Conservation (phyloP, 179 eudicot species). For the Silene noctiflora region DNA sequence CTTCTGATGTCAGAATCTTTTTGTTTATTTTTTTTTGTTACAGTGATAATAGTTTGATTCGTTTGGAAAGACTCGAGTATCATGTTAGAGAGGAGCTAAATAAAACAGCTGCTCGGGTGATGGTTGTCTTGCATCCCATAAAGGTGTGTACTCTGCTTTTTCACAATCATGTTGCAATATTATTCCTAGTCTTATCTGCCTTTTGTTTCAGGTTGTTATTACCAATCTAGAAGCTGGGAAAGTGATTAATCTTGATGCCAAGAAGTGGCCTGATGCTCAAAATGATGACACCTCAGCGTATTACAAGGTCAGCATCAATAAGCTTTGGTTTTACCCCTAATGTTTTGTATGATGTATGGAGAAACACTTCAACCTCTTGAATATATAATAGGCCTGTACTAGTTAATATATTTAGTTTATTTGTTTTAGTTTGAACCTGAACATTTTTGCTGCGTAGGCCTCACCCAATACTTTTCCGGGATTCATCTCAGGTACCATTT, state of each 20-base stretch:
- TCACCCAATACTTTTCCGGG: conserved; percentile 4
- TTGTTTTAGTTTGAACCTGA: not conserved
- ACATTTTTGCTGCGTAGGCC: not conserved
- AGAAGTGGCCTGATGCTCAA: conserved; percentile 96
- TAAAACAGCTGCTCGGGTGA: conserved; percentile 67
- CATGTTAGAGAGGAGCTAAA: conserved; percentile 90
- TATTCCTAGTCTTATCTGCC: conserved; percentile 16
- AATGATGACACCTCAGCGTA: conserved; percentile 55
- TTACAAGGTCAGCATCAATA: conserved; percentile 54
- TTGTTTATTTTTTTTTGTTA: conserved; percentile 8
- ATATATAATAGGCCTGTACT: not conserved
- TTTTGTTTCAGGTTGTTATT: conserved; percentile 61
- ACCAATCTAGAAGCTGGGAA: conserved; percentile 75
- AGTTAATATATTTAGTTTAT: not conserved
- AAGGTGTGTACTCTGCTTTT: conserved; percentile 51
- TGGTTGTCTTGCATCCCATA: conserved; percentile 84
- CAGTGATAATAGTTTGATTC: conserved; percentile 87
- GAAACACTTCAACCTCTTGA: not conserved
- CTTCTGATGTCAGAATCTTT: not conserved
- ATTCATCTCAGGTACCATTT: conserved; percentile 61
- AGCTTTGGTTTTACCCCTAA: too few species aligned
- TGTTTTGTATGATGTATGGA: not conserved
- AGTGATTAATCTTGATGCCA: conserved; percentile 77
- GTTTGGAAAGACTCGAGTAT: conserved; percentile 71
- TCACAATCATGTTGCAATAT: conserved; percentile 1